A percentile compares a stretch with the other conserved stretches of the same genome.
phyloP scores from a whole-genome alignment of 371 early-diverging fungal species.

The Mortierella sp. region DNA sequence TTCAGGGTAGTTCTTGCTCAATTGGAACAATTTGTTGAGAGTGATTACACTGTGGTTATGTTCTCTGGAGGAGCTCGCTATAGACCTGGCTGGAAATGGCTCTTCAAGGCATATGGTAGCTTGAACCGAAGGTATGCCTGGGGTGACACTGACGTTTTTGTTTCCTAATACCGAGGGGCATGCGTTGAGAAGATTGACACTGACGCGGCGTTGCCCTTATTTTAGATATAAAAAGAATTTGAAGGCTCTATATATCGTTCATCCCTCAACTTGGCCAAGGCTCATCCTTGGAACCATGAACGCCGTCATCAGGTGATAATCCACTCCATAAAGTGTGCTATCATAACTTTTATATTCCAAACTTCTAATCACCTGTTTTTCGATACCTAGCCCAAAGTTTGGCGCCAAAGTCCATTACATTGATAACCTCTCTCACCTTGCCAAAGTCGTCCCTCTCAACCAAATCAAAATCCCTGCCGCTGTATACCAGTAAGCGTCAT shows the following conservation, averaged over 20 bases:
- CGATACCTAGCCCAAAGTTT: conserved; percentile 88
- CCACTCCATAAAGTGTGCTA: no score
- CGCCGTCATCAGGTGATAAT: conserved; percentile 74
- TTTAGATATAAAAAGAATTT: conserved; percentile 92
- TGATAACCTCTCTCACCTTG: conserved; percentile 77
- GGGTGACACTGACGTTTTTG: neutral
- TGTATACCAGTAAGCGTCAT: conserved; percentile 70
- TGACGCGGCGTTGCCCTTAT: neutral
- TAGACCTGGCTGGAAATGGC: conserved; percentile 88
- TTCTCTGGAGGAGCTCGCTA: conserved; percentile 86
- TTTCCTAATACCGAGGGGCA: neutral
- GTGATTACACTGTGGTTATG: conserved; percentile 87
- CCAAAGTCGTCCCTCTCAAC: conserved; percentile 73
- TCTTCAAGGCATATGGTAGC: conserved; percentile 84
- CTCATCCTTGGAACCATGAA: conserved; percentile 78
- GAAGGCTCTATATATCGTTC: conserved; percentile 91
- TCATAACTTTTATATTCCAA: neutral
- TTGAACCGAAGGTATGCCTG: conserved; percentile 80
- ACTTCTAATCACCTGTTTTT: neutral
- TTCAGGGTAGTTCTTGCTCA: conserved; percentile 60
- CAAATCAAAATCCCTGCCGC: conserved; percentile 84
- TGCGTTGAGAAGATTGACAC: neutral
- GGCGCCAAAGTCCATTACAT: conserved; percentile 88
- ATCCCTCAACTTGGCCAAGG: conserved; percentile 80
- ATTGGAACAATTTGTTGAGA: conserved; percentile 84